A percentile compares a stretch with the other conserved stretches of the same genome.
phyloP scores from a whole-genome alignment of 2,329 filamentous ascomycete species.

The Penicillium paneum region DNA sequence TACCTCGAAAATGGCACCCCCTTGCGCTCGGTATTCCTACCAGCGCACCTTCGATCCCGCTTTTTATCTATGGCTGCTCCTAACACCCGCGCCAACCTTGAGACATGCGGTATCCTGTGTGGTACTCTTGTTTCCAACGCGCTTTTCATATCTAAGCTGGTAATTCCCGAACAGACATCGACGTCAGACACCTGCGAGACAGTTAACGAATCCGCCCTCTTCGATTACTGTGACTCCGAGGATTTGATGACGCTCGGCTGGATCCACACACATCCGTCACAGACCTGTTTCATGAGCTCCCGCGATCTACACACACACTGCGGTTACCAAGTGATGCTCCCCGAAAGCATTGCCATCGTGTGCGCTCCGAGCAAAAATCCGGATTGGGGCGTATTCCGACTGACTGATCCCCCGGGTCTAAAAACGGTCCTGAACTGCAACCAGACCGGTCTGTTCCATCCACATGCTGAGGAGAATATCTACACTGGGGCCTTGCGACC shows the following conservation, averaged over 20 bases:
- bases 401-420: constrained; percentile 90
- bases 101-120: constrained; percentile 93
- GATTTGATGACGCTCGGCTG: constrained; percentile 86
- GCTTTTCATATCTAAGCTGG: constrained; percentile 80
- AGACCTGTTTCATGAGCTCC: constrained; percentile 97
- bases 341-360: constrained; percentile 94
- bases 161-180: constrained; percentile 86
- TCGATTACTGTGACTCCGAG: constrained; percentile 83
- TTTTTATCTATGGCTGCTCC: constrained; percentile 71
- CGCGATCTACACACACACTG: constrained; percentile 90
- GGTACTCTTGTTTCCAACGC: constrained; percentile 90
- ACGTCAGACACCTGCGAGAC: constrained; percentile 95
- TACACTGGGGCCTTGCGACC: constrained; percentile 72
- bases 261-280: constrained; percentile 97
- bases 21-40: constrained; percentile 83
- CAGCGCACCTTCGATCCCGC: constrained; percentile 65
- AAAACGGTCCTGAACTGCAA: constrained; percentile 78
- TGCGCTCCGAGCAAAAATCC: constrained; percentile 75
- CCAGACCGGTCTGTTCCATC: constrained; percentile 80
- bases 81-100: constrained; percentile 79
- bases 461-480: constrained; percentile 65
- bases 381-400: constrained; percentile 85
- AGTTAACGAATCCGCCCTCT: constrained; percentile 76
- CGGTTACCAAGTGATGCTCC: constrained; percentile 93
- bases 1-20: constrained; percentile 87